A percentile compares a stretch with the other conserved stretches of the same genome.
phyloP scores from a whole-genome alignment of 495 filamentous ascomycete genomes.

The Thermothielavioides terrestris region DNA sequence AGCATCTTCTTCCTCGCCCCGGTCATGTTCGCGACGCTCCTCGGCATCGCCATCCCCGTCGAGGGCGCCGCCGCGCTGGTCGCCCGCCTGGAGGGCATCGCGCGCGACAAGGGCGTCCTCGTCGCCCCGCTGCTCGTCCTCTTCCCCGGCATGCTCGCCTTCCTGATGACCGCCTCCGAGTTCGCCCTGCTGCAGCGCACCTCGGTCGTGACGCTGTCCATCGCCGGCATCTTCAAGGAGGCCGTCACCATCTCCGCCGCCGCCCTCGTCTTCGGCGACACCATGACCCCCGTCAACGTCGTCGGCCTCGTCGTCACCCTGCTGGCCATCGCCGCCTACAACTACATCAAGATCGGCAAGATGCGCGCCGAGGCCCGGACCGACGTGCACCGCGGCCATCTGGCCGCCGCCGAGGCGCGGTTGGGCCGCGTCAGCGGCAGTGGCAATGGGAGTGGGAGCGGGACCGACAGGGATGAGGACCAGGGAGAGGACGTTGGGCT shows the following conservation, averaged over 20 bases:
- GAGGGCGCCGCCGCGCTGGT: constrained; percentile 66
- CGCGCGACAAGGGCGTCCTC: constrained; percentile 52
- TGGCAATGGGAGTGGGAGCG: constrained; percentile 10
- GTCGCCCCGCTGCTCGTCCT: constrained; percentile 57
- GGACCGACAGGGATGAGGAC: constrained; percentile 14
- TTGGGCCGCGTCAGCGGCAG: constrained; percentile 2
- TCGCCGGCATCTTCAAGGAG: constrained; percentile 98
- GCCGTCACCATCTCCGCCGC: constrained; percentile 92
- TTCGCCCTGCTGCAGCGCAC: constrained; percentile 94
- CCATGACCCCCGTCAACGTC: constrained; percentile 81
- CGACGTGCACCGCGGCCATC: constrained; percentile 32
- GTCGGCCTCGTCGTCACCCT: constrained; percentile 85
- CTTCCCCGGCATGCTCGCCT: constrained; percentile 87
- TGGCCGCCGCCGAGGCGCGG: constrained; percentile 2
- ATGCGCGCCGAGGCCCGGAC: constrained; percentile 66
- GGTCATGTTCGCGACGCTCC: constrained; percentile 82
- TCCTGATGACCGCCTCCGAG: constrained; percentile 93
- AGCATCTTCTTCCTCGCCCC: constrained; percentile 96
- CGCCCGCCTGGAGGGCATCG: constrained; percentile 52
- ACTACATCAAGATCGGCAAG: constrained; percentile 85
- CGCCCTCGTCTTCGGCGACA: constrained; percentile 80
- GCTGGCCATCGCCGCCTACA: constrained; percentile 76
- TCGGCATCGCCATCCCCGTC: constrained; percentile 73
- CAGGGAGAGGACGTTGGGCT: constrained; percentile 20
- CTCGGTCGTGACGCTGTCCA: constrained; percentile 89